Percentiles rank a stretch among this genome's conserved stretches.
These are phyloP conservation scores for Apophysomyces elegans DNA, from an alignment of 371 early-diverging fungal species.

Conservation along the genomic window DNA sequence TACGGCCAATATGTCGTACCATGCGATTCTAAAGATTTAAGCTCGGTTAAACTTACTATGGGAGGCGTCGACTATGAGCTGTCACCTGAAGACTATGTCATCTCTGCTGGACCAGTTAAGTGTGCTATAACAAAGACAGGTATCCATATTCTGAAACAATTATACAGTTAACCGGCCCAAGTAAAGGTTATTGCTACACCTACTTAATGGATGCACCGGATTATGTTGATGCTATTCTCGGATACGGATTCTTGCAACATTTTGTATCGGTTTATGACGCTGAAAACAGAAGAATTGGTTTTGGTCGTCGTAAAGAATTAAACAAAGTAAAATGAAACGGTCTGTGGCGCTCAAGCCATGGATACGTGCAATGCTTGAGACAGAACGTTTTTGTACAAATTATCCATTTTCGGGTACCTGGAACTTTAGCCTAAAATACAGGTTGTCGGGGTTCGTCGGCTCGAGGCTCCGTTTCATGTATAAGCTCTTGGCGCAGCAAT, in stretches of 20 bases:
- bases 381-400: too few species aligned
- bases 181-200: constrained; percentile 34
- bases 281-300: constrained; percentile 42
- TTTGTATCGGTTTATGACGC: constrained; percentile 47
- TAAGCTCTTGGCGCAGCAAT: too few species aligned
- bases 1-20: constrained; percentile 42
- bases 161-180: constrained; percentile 18
- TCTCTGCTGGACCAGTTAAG: constrained; percentile 34
- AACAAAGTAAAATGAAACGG: constrained; percentile 1
- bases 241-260: constrained; percentile 52
- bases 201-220: constrained; percentile 45
- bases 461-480: too few species aligned
- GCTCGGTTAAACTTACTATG: constrained; percentile 30
- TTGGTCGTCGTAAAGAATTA: constrained; percentile 21
- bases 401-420: too few species aligned
- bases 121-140: not conserved
- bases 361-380: too few species aligned
- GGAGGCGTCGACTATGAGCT: constrained; percentile 25
- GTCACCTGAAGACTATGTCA: constrained; percentile 37
- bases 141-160: not conserved
- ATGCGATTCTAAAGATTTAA: constrained; percentile 28
- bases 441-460: too few species aligned
- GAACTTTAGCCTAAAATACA: too few species aligned
- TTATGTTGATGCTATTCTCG: constrained; percentile 43
- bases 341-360: too few species aligned